Evolutionary conservation across 1,284 basidiomycete species (phyloP), one percentile per base, ranked within the genome.

Genomic region (Abortiporus biennis): DNA sequence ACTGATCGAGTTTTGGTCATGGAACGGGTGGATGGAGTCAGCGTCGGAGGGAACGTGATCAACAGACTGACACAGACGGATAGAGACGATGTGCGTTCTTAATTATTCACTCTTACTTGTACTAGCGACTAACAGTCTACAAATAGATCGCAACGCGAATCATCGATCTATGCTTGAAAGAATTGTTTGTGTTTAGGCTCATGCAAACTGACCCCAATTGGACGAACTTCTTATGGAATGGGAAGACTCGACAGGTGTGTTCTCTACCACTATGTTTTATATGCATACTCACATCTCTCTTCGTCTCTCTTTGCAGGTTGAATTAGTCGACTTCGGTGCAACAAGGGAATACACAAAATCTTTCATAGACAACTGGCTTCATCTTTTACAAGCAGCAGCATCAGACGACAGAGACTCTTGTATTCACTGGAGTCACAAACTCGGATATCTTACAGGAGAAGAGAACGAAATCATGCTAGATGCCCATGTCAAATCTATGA

Each of bases 131-230:
- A 39, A 40, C 37, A 2, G 4, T 35, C 13, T 38, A 3, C 16
- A 15, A 21, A 24, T 55, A 95, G 89, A 95, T 99, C 55, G 91
- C 92, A 2, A 67, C 74, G 2, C 73, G 81, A 39, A 78, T 97
- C 40, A 72, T 98, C 38, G 84, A 91, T 39, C 74, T 99, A 2
- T 96, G 92, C 55, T 68, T 99, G 31, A 80, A 77, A 44, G 95
- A 99, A 60, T 76, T 98, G 11, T 96, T 98, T 64, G 72, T 83
- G 45, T 96, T 94, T 68, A 72, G 89, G 19, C 68, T 88, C 36
- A 98, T 99, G 96, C 96, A 99, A 64, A 99, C 95, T 0, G 95
- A 99, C 62, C 95, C 96, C 1, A 99, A 99, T 59, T 98, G 91
- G 89, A 90, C 89, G 17, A 99, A 98, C 63, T 99, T 99, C 67